Conservation (phyloP, 257 asterid genomes). For the Phtheirospermum japonicum region DNA sequence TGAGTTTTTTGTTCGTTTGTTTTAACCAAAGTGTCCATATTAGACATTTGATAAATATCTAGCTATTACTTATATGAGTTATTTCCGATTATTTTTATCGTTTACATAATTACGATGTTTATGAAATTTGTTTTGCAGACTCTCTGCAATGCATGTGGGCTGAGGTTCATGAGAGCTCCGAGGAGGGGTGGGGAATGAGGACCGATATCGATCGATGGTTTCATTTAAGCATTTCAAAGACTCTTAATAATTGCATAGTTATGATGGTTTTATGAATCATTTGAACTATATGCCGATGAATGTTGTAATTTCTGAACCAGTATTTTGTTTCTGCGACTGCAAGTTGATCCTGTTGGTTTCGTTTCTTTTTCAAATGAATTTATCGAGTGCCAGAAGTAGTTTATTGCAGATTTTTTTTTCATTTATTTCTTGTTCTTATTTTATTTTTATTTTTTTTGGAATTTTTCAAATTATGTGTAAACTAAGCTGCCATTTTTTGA, state of each 20-base stretch:
- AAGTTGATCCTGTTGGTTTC: background rate
- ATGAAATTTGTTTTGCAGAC: too few relatives aligned
- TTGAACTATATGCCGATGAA: background rate
- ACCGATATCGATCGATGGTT: background rate
- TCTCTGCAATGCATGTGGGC: slow-evolving; percentile 14
- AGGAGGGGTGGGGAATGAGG: slow-evolving; percentile 10
- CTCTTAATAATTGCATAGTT: background rate
- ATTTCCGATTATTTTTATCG: too few relatives aligned
- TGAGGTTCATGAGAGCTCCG: background rate
- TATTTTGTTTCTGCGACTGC: background rate
- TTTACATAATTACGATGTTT: too few relatives aligned
- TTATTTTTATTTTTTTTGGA: too few relatives aligned
- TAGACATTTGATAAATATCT: background rate
- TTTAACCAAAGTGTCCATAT: too few relatives aligned
- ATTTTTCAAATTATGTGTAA: too few relatives aligned
- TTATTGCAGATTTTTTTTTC: too few relatives aligned
- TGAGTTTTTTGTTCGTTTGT: too few relatives aligned
- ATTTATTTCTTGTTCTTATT: background rate
- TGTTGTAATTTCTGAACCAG: background rate
- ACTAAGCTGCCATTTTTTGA: too few relatives aligned
- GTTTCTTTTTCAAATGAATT: too few relatives aligned
- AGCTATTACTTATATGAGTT: too few relatives aligned
- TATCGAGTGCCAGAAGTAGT: too few relatives aligned
- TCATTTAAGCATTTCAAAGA: background rate
- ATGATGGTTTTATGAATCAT: background rate